Conservation (phyloP, 257 asterid genomes). For the Lycium ferocissimum region DNA sequence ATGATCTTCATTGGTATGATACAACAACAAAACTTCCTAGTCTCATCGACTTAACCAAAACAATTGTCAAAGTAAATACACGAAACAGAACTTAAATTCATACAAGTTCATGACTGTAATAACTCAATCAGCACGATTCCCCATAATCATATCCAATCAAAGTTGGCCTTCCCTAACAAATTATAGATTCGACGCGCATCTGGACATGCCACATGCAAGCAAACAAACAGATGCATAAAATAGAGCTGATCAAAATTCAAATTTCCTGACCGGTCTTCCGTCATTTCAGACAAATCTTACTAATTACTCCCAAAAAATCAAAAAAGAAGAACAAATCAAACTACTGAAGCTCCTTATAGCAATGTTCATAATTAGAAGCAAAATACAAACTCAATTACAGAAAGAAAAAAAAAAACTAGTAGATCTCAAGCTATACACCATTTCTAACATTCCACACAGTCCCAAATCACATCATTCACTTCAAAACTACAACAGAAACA, state of each 20-base stretch:
- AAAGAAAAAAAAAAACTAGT: slow-evolving; percentile 42
- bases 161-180: neutral
- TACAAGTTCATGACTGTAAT: neutral
- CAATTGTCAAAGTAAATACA: slow-evolving; percentile 8
- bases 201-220: slow-evolving; percentile 25
- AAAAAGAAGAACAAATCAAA: neutral
- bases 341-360: slow-evolving; percentile 32
- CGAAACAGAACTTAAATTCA: slow-evolving; percentile 12
- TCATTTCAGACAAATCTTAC: slow-evolving; percentile 4
- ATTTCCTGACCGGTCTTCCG: neutral
- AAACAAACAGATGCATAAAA: slow-evolving; percentile 4
- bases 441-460: slow-evolving; percentile 37
- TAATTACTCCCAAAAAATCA: neutral
- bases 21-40: neutral
- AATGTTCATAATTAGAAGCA: neutral
- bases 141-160: slow-evolving; percentile 3
- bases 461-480: slow-evolving; percentile 22
- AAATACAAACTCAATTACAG: slow-evolving; percentile 40
- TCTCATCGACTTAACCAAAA: neutral
- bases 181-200: slow-evolving; percentile 2
- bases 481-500: neutral
- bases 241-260: neutral
- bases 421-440: slow-evolving; percentile 47
- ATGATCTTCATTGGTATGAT: neutral
- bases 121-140: slow-evolving; percentile 18